Evolutionary conservation across 352 stramenopile species (phyloP).

Genomic region (Phytophthora colocasiae): DNA sequence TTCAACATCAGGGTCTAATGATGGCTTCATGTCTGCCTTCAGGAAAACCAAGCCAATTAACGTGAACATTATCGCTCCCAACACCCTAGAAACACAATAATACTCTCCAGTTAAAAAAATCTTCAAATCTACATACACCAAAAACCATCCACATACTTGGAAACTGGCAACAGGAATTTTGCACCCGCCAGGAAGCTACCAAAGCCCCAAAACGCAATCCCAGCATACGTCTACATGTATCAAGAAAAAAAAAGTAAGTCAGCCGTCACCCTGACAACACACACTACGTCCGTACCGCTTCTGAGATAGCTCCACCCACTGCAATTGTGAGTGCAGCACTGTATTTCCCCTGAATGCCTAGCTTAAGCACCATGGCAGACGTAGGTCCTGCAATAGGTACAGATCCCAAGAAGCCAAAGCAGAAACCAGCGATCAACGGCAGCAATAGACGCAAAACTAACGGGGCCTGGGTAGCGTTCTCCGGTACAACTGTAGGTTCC

Average conservation of each 20-base stretch:
- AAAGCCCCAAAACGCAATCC: slow-evolving; percentile 91
- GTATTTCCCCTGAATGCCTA: slow-evolving; percentile 90
- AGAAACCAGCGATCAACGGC: slow-evolving; percentile 80
- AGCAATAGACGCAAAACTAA: slow-evolving; percentile 70
- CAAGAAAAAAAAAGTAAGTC: slow-evolving; percentile 16
- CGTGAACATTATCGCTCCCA: slow-evolving; percentile 88
- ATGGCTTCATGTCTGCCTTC: slow-evolving; percentile 80
- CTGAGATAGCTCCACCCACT: slow-evolving; percentile 81
- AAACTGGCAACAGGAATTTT: slow-evolving; percentile 84
- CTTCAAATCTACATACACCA: neutral
- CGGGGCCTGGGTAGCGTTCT: slow-evolving; percentile 31
- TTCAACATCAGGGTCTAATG: slow-evolving; percentile 66
- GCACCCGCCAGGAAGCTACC: slow-evolving; percentile 86
- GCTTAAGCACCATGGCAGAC: slow-evolving; percentile 89
- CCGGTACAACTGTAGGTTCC: neutral
- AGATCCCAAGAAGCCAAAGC: slow-evolving; percentile 87
- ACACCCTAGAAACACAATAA: slow-evolving; percentile 47
- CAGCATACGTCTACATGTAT: slow-evolving; percentile 76
- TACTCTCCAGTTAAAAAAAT: slow-evolving; percentile 5
- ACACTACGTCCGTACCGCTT: slow-evolving; percentile 58
- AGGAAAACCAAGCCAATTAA: slow-evolving; percentile 85
- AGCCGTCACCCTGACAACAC: neutral
- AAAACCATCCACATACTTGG: slow-evolving; percentile 68
- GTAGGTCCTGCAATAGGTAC: slow-evolving; percentile 86
- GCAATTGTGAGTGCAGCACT: slow-evolving; percentile 80